These are phyloP conservation scores for Onygena corvina DNA, from an alignment of 2,329 filamentous ascomycete genomes.

Conservation along the genomic window DNA sequence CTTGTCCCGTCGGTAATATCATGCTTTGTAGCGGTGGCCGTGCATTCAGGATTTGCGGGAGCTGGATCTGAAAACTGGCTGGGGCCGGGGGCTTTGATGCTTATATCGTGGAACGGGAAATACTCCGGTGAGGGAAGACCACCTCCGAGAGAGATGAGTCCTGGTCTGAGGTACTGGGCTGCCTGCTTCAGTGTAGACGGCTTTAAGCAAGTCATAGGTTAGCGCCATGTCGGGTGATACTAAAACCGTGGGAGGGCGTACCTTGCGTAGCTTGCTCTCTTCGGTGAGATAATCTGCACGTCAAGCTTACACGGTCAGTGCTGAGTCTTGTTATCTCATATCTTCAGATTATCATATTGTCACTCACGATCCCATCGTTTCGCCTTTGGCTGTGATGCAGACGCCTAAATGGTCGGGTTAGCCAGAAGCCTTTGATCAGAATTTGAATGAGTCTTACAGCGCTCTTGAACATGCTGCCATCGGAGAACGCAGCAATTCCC, in stretches of 20 bases:
- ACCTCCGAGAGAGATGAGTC: constrained; percentile 82
- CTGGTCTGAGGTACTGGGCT: constrained; percentile 65
- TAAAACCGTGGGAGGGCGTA: constrained; percentile 11
- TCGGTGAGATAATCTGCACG: constrained; percentile 43
- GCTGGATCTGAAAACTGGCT: constrained; percentile 61
- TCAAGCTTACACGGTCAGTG: constrained; percentile 1
- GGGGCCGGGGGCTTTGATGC: constrained; percentile 57
- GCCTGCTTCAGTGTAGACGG: constrained; percentile 71
- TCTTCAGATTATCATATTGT: constrained; percentile 1
- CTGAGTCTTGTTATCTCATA: background rate
- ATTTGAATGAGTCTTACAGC: constrained; percentile 38
- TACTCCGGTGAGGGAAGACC: constrained; percentile 80
- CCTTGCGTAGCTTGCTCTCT: constrained; percentile 46
- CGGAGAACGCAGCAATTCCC: constrained; percentile 62
- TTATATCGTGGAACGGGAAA: constrained; percentile 78
- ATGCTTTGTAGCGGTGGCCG: constrained; percentile 65
- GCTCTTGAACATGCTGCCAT: constrained; percentile 74
- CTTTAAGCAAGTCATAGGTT: constrained; percentile 22
- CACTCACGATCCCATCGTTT: constrained; percentile 67
- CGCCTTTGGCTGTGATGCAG: constrained; percentile 56
- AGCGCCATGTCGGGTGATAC: background rate
- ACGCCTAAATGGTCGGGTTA: constrained; percentile 21
- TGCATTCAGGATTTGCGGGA: constrained; percentile 47
- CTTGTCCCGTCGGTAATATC: constrained; percentile 57
- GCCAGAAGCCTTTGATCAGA: constrained; percentile 4